These are phyloP conservation scores for Evansstolkia leycettana DNA, from an alignment of 495 filamentous ascomycete genomes.

Conservation along the genomic window DNA sequence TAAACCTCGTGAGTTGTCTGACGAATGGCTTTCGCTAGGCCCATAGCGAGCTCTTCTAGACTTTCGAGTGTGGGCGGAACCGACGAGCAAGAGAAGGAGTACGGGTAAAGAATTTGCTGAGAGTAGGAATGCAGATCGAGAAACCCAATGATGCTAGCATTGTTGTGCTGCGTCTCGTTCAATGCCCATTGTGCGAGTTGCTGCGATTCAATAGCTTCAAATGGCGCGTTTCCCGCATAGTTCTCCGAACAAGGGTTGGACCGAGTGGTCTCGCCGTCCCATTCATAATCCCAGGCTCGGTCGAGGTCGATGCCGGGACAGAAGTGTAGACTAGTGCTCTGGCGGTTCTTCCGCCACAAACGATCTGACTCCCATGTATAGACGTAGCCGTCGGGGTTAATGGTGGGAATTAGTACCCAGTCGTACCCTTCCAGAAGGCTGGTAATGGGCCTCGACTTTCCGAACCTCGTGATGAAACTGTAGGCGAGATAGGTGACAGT, in stretches of 20 bases:
- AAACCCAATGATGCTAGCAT: constrained; percentile 63
- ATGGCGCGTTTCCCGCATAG: constrained; percentile 73
- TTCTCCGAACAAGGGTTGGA: constrained; percentile 86
- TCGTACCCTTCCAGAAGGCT: constrained; percentile 71
- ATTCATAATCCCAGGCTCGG: constrained; percentile 71
- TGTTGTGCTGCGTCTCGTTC: constrained; percentile 64
- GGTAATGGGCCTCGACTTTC: constrained; percentile 52
- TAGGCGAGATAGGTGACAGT: constrained; percentile 88
- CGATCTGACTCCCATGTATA: constrained; percentile 89
- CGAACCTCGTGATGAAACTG: constrained; percentile 73
- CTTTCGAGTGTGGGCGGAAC: constrained; percentile 81
- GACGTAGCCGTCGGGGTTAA: constrained; percentile 90
- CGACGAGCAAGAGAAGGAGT: constrained; percentile 67
- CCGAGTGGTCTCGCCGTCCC: constrained; percentile 55
- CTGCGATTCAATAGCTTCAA: constrained; percentile 70
- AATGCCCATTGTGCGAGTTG: constrained; percentile 71
- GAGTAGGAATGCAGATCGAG: constrained; percentile 93
- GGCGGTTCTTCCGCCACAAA: constrained; percentile 91
- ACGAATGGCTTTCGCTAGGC: constrained; percentile 82
- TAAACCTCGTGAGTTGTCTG: constrained; percentile 63
- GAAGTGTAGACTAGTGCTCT: constrained; percentile 67
- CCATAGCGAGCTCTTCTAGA: constrained; percentile 77
- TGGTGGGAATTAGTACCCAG: constrained; percentile 75
- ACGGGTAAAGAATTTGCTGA: constrained; percentile 89
- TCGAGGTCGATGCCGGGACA: constrained; percentile 87